A percentile compares a stretch with the other conserved stretches of the same genome.
phyloP scores from a whole-genome alignment of 1,284 basidiomycete species.

The Ustilago bromivora region DNA sequence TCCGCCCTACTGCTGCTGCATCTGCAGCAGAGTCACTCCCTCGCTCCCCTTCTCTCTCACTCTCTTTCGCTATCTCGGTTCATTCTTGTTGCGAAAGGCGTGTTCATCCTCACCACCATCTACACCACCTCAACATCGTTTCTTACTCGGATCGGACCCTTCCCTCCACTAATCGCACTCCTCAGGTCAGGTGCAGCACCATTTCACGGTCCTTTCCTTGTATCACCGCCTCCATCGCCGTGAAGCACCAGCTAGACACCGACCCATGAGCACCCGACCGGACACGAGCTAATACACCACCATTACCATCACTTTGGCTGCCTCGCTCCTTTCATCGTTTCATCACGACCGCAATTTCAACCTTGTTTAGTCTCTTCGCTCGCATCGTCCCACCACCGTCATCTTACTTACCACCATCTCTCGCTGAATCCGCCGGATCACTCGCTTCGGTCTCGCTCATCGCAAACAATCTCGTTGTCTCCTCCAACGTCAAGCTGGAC shows the following conservation, averaged over 20 bases:
- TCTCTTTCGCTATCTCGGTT: slow-evolving; percentile 3
- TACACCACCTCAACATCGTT: neutral
- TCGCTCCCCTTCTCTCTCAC: neutral
- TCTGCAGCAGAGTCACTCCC: too few relatives aligned
- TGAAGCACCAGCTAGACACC: neutral
- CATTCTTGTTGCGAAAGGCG: neutral
- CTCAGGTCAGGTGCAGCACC: too few relatives aligned
- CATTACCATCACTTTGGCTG: neutral
- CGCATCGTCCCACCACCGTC: slow-evolving; percentile 17
- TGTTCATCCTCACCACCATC: slow-evolving; percentile 3
- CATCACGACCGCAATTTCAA: neutral
- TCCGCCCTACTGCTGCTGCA: too few relatives aligned
- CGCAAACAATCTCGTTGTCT: slow-evolving; percentile 4
- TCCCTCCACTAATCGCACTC: neutral
- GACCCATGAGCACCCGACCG: slow-evolving; percentile 15
- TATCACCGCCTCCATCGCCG: neutral
- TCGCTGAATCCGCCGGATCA: slow-evolving; percentile 12
- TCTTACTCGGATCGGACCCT: neutral
- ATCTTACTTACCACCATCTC: neutral
- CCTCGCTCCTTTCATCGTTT: slow-evolving; percentile 12
- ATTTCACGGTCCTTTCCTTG: slow-evolving; percentile 1
- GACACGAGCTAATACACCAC: neutral
- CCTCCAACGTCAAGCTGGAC: neutral
- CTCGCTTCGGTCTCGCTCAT: neutral
- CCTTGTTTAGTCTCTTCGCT: slow-evolving; percentile 8